Conservation (phyloP, 2,329 filamentous ascomycete genomes). For the Teratosphaeria gauchensis region DNA sequence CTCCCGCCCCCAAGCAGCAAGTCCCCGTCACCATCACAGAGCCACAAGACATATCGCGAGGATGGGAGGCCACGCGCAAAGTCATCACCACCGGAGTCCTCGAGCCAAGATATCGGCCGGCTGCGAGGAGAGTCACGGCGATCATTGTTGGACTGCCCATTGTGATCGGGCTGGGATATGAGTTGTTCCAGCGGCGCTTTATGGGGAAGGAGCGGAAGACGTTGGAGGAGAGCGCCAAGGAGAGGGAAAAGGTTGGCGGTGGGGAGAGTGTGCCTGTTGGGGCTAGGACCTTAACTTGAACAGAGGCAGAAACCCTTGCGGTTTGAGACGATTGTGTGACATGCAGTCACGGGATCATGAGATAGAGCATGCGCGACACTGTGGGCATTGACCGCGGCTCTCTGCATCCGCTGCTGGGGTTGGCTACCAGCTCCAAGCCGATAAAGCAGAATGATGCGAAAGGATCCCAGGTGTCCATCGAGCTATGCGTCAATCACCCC, state of each 20-base stretch:
- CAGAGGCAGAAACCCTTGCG: no score
- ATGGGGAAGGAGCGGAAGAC: conserved; percentile 19
- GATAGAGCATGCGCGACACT: no score
- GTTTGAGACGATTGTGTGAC: no score
- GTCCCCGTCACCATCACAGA: not conserved
- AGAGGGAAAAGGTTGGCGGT: conserved; percentile 2
- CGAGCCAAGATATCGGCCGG: conserved; percentile 17
- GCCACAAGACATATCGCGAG: not conserved
- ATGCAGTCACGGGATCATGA: no score
- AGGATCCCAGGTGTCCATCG: not conserved
- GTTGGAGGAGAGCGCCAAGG: not conserved
- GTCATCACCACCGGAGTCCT: conserved; percentile 12
- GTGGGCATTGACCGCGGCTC: no score
- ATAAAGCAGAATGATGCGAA: not conserved
- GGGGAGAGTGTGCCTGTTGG: not conserved
- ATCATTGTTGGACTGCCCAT: conserved; percentile 19
- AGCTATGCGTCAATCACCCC: not conserved
- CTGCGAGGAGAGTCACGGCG: conserved; percentile 12
- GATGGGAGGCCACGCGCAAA: not conserved
- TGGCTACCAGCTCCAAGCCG: not conserved
- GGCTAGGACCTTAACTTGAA: not conserved
- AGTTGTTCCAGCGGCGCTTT: conserved; percentile 20
- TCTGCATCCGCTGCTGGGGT: no score
- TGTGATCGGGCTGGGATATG: conserved; percentile 17
- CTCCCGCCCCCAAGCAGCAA: not conserved